Percentiles rank a stretch among this genome's conserved stretches.
phyloP scores from a whole-genome alignment of 495 filamentous ascomycete genomes.

The Terfezia claveryi region DNA sequence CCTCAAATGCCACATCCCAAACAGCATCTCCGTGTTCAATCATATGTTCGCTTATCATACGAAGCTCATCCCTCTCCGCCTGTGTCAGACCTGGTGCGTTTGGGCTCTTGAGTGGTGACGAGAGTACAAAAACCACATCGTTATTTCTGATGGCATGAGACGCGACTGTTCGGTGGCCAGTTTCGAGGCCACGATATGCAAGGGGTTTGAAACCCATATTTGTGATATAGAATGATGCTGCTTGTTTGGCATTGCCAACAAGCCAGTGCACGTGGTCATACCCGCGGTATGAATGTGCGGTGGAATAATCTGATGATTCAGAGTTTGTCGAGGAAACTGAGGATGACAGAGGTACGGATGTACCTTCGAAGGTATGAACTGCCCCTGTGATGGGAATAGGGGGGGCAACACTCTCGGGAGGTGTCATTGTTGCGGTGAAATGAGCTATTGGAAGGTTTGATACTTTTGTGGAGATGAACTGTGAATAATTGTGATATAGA shows the following conservation, averaged over 20 bases:
- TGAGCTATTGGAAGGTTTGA: too few species aligned
- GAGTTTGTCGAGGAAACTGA: not conserved
- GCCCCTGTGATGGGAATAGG: not conserved
- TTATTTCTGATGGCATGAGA: conserved; percentile 66
- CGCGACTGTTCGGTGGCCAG: conserved; percentile 49
- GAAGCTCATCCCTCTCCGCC: conserved; percentile 28
- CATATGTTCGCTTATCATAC: conserved; percentile 52
- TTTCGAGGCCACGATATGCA: conserved; percentile 73
- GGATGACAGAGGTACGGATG: not conserved
- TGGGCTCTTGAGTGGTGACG: conserved; percentile 49
- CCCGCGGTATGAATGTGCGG: not conserved
- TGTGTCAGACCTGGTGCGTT: conserved; percentile 25
- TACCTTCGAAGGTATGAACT: not conserved
- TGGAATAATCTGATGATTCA: not conserved
- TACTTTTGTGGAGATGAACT: too few species aligned
- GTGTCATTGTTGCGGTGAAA: not conserved
- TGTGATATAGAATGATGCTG: conserved; percentile 62
- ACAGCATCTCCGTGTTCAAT: conserved; percentile 73
- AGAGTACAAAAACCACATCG: conserved; percentile 59
- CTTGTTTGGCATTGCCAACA: conserved; percentile 89
- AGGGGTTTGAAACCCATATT: conserved; percentile 61
- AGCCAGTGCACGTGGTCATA: conserved; percentile 16
- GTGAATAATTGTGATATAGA: too few species aligned
- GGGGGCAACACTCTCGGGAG: not conserved
- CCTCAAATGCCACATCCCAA: conserved; percentile 79